Base-by-base conservation (phyloP, 805 yeast genomes). In the Vanderwaltozyma yarrowii region DNA sequence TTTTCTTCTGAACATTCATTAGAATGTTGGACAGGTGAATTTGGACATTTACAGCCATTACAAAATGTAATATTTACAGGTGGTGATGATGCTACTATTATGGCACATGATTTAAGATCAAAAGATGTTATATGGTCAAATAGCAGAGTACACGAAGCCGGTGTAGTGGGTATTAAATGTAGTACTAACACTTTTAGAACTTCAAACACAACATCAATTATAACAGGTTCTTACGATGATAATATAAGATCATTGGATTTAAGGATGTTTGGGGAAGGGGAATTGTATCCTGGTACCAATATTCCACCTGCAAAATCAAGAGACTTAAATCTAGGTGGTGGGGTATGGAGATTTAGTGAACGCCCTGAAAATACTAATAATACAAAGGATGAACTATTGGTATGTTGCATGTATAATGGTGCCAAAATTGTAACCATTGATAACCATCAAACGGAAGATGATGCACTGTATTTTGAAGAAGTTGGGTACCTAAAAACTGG, bases 321-420 rank as follows among this genome's bases (percentile, higher is more conserved):
- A 12, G 62, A 64, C 31, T 57, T 65, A 21, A 71, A 78, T 33
- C 63, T 92, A 3, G 88, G 86, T 1, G 97, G 98, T 5, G 98
- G 98, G 2, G 97, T 89, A 3, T 89, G 98, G 98, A 66, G 95
- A 49, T 67, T 92, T 41, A 63, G 76, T 7, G 95, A 95, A 2
- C 66, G 74, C 15, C 73, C 76, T 0, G 38, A 45, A 0, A 47
- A 52, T n/a, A 14, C 12, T 3, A 28, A 21, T 15, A 12, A 17
- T 6, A 2, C 21, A 9, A 4, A 13, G 13, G 28, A 40, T 9
- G 62, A 73, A 30, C 69, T 89, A 0, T 61, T 89, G 35, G 76
- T 79, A 0, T 88, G 96, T 56, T 86, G 96, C 53, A 92, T 92
- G 97, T 89, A 89, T 53, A 87, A 85, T 47, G 98, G 98, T 14